Conservation (phyloP, 2,329 filamentous ascomycete genomes). For the Paecilomyces sp. region DNA sequence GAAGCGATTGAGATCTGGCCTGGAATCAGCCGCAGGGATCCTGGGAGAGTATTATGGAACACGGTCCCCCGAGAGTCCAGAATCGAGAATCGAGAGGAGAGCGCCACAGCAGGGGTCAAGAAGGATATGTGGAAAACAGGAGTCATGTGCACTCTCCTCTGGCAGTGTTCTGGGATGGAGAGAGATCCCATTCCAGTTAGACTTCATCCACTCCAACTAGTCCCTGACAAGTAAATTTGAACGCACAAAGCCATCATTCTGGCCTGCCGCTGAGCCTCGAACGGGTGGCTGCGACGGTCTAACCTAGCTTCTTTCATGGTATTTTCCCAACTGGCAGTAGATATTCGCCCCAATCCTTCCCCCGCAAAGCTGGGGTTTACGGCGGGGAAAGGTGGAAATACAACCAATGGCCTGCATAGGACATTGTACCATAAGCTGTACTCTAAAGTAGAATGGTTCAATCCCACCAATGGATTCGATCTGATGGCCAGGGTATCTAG, state of each 20-base stretch:
- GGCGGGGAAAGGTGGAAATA: neutral
- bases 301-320: neutral
- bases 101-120: neutral
- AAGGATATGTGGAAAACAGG: neutral
- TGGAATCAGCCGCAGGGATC: neutral
- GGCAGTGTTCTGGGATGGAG: neutral
- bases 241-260: neutral
- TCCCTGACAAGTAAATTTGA: neutral
- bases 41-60: neutral
- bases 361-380: neutral
- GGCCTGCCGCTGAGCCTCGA: neutral
- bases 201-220: neutral
- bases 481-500: neutral
- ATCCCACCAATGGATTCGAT: neutral
- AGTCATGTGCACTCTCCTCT: neutral
- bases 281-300: neutral
- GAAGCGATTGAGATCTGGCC: too few species aligned
- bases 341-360: neutral
- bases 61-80: neutral
- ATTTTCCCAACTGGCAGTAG: neutral
- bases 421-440: neutral
- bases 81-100: neutral
- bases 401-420: neutral
- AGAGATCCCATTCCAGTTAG: neutral
- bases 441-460: neutral